These are phyloP conservation scores for Cyamopsis tetragonoloba DNA, from an alignment of 306 rosid species.

Conservation along the genomic window DNA sequence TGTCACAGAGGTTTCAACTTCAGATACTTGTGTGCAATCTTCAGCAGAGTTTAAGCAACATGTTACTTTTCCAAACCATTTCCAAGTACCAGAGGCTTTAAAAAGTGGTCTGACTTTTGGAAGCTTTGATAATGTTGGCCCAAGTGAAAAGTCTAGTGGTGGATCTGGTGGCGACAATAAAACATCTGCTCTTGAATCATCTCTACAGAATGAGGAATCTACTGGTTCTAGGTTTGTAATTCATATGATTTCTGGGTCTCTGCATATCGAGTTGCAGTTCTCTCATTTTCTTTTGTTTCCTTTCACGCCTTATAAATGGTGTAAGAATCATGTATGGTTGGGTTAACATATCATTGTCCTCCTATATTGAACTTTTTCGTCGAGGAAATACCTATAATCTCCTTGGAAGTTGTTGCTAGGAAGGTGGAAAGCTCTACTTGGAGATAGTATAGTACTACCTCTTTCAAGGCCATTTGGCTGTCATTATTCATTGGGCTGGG, in stretches of 20 bases:
- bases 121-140: conserved; percentile 51
- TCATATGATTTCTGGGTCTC: background rate
- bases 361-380: background rate
- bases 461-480: conserved; percentile 9
- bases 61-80: conserved; percentile 76
- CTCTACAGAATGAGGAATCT: conserved; percentile 35
- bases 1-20: conserved; percentile 39
- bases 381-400: background rate
- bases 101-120: conserved; percentile 79
- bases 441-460: conserved; percentile 5
- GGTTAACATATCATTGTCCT: conserved; percentile 9
- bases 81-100: conserved; percentile 64
- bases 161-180: conserved; percentile 31
- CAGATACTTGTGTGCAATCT: conserved; percentile 37
- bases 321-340: conserved; percentile 1
- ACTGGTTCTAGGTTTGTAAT: conserved; percentile 61
- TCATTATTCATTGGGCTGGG: background rate
- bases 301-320: background rate
- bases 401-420: background rate
- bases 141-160: conserved; percentile 31
- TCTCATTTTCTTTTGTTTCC: background rate
- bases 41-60: conserved; percentile 44
- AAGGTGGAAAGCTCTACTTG: background rate
- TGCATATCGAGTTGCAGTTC: background rate
- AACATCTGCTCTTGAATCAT: conserved; percentile 34